A percentile compares a stretch with the other conserved stretches of the same genome.
Conservation (phyloP, 305 asterid genomes). For the Withania somnifera region DNA sequence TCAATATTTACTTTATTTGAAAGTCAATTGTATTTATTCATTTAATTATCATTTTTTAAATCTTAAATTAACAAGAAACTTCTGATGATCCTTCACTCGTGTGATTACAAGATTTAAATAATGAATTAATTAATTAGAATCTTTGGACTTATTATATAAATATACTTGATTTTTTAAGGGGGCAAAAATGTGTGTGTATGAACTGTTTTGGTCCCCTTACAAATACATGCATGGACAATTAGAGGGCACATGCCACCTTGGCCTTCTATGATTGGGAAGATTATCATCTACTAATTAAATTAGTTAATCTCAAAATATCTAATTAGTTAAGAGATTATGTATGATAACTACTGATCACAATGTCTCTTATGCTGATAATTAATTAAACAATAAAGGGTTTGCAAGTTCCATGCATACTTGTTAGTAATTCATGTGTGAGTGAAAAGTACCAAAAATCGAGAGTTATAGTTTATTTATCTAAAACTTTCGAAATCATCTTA, state of each 20-base stretch:
- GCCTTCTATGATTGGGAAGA: neutral
- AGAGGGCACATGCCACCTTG: neutral
- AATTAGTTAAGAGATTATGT: neutral
- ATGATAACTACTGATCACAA: neutral
- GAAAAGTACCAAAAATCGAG: too few relatives aligned
- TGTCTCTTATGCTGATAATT: neutral
- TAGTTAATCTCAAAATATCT: neutral
- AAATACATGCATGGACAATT: neutral
- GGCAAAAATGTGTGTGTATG: neutral
- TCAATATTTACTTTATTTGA: neutral
- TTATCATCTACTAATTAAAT: neutral
- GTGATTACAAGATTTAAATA: neutral
- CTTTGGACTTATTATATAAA: neutral
- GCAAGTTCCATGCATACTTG: neutral
- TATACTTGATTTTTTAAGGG: neutral
- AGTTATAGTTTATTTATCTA: too few relatives aligned
- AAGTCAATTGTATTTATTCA: neutral
- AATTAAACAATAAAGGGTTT: neutral
- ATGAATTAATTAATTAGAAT: neutral
- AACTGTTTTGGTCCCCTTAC: neutral
- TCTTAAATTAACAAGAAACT: neutral
- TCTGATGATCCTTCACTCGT: constrained; percentile 1
- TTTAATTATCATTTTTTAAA: too few relatives aligned
- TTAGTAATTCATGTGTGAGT: neutral
- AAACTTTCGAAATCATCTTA: too few relatives aligned